These are phyloP conservation scores for Biscogniauxia mediterranea DNA, from an alignment of 2,329 filamentous ascomycete species.

Conservation along the genomic window DNA sequence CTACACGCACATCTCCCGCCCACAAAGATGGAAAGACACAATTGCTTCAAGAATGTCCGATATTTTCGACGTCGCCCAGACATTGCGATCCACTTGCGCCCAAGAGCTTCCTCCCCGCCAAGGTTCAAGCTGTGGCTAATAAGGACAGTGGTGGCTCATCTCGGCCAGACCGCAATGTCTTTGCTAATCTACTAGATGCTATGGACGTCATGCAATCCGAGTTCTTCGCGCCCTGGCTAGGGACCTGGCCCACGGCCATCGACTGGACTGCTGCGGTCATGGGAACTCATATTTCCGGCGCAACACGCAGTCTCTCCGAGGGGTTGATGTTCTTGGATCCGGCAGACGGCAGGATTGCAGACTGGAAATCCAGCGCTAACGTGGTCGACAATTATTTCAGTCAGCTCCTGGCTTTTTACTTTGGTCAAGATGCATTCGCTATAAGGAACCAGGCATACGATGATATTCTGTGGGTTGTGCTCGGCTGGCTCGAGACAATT, in stretches of 20 bases:
- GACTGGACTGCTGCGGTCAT: constrained; percentile 93
- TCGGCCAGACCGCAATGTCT: constrained; percentile 27
- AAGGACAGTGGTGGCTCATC: constrained; percentile 1
- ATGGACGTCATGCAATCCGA: constrained; percentile 72
- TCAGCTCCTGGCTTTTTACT: constrained; percentile 76
- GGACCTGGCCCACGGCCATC: constrained; percentile 81
- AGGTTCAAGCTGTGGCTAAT: constrained; percentile 8
- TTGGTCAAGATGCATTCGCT: constrained; percentile 76
- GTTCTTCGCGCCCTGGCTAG: constrained; percentile 76
- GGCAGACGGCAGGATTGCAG: constrained; percentile 33
- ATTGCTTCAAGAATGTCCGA: constrained; percentile 18
- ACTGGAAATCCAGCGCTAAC: constrained; percentile 63
- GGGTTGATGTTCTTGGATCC: constrained; percentile 44
- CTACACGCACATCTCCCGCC: background rate
- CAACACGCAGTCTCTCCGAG: constrained; percentile 67
- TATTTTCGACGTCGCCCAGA: constrained; percentile 20
- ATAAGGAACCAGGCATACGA: constrained; percentile 79
- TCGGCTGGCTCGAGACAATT: constrained; percentile 83
- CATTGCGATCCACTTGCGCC: constrained; percentile 26
- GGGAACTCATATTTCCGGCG: constrained; percentile 74
- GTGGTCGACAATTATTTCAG: constrained; percentile 80
- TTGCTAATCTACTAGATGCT: constrained; percentile 57
- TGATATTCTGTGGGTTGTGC: constrained; percentile 92
- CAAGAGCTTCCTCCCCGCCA: constrained; percentile 23
- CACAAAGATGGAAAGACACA: constrained; percentile 3